These are phyloP conservation scores for Agastache rugosa DNA, from an alignment of 257 asterid genomes.

Conservation along the genomic window DNA sequence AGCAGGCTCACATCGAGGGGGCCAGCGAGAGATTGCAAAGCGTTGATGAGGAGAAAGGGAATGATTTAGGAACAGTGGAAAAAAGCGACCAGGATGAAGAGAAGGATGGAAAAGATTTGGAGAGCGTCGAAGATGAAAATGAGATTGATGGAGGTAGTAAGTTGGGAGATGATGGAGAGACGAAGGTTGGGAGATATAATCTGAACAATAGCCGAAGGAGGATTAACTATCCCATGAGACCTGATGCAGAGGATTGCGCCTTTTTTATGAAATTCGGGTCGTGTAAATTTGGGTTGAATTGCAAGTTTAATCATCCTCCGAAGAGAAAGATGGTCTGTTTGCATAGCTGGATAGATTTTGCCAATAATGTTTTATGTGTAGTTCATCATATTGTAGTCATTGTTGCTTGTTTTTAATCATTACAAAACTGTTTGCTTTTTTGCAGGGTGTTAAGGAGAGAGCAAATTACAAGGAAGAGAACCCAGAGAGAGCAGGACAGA, in stretches of 20 bases:
- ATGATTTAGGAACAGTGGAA: slow-evolving; percentile 25
- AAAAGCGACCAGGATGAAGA: slow-evolving; percentile 23
- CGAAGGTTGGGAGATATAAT: slow-evolving; percentile 29
- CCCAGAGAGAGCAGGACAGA: slow-evolving; percentile 53
- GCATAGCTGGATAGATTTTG: slow-evolving; percentile 8
- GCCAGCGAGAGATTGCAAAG: slow-evolving; percentile 14
- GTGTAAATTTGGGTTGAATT: slow-evolving; percentile 81
- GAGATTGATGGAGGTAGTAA: slow-evolving; percentile 34
- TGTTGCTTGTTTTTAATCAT: background rate
- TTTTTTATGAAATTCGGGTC: slow-evolving; percentile 75
- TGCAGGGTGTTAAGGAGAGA: slow-evolving; percentile 53
- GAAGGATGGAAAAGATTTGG: slow-evolving; percentile 28
- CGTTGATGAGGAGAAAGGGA: slow-evolving; percentile 28
- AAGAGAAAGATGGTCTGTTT: slow-evolving; percentile 63
- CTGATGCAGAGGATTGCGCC: slow-evolving; percentile 88
- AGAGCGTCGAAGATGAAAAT: slow-evolving; percentile 32
- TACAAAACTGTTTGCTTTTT: background rate
- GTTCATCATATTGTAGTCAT: background rate
- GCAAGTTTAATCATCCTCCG: slow-evolving; percentile 96
- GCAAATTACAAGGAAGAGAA: slow-evolving; percentile 48
- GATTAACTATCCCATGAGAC: slow-evolving; percentile 69
- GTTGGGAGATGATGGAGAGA: slow-evolving; percentile 27
- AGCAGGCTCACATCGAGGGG: slow-evolving; percentile 50
- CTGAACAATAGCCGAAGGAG: slow-evolving; percentile 40
- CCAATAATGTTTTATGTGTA: background rate